A percentile compares a stretch with the other conserved stretches of the same genome.
Conservation (phyloP, 2,329 filamentous ascomycete species). For the Colletotrichum sojae region DNA sequence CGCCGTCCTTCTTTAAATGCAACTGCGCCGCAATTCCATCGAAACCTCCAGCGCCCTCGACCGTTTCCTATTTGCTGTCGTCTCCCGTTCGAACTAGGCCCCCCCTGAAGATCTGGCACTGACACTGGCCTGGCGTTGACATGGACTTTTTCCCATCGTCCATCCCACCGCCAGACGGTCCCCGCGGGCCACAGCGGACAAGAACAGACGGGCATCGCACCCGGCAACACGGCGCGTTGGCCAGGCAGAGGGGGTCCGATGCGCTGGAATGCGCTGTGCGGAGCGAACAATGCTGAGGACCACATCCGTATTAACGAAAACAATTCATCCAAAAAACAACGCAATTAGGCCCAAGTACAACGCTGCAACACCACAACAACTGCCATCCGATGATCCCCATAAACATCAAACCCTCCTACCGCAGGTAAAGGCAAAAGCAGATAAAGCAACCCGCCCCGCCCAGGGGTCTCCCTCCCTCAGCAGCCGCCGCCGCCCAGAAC, state of each 20-base stretch:
- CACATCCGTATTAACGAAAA: too few relatives aligned
- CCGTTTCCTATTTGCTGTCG: constrained; percentile 3
- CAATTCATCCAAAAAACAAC: too few relatives aligned
- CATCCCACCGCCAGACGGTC: constrained; percentile 1
- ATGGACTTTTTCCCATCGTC: neutral
- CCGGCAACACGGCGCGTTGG: constrained; percentile 2
- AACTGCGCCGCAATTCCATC: constrained; percentile 25
- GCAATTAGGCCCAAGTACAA: neutral
- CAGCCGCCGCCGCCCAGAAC: constrained; percentile 24
- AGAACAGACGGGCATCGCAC: constrained; percentile 2
- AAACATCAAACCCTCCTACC: constrained; percentile 6
- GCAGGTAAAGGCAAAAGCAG: neutral
- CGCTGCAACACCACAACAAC: neutral
- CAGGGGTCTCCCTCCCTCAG: neutral
- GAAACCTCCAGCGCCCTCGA: neutral
- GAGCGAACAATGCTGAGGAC: neutral
- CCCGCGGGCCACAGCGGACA: neutral
- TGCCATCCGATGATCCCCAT: constrained; percentile 15
- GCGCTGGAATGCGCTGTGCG: neutral
- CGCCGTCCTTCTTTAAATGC: constrained; percentile 11
- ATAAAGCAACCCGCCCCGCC: constrained; percentile 5
- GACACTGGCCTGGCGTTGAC: neutral
- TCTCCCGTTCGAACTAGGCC: neutral
- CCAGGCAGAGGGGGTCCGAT: neutral
- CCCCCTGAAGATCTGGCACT: neutral